Evolutionary conservation across 176 grass and related monocot genomes (phyloP), one percentile per base, ranked within the genome.

Genomic region (Oropetium thomaeum): DNA sequence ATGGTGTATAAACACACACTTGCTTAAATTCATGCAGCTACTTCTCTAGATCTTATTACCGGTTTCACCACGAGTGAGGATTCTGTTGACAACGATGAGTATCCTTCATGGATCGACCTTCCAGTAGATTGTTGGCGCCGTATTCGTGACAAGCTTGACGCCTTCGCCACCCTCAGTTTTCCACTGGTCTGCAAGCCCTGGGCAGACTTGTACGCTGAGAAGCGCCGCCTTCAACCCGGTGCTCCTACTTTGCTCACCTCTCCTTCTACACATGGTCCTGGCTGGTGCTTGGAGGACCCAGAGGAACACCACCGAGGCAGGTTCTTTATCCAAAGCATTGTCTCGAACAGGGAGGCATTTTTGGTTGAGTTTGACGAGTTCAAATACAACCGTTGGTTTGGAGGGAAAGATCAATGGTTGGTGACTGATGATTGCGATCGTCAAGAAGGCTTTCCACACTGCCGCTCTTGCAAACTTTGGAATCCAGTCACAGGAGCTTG

Each of bases 381-480:
- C 1, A 54, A 48, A 25, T 16, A 38, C 27, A 14, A 11, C 3
- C 52, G 5, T 35, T 71, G 69, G 69, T 25, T 54, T 8, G 69
- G 69, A 22, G 69, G 47, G 28, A 71, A 71, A 71, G 69, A 38
- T 37, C 12, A 38, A 38, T 71, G 69, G 69, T 8, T 71, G 25
- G 69, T 71, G 6, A 37, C 2, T 16, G 22, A 2, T 14, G 6
- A 34, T 7, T n/a, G n/a, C n/a, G 12, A 4, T 49, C 20, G 6
- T n/a, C n/a, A n/a, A 52, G 1, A 8, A 1, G 0, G 0, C n/a
- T n/a, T n/a, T n/a, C n/a, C n/a, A n/a, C n/a, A n/a, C n/a, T n/a
- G n/a, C n/a, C n/a, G n/a, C 5, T 15, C 51, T n/a, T 52, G 52
- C 20, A 4, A 71, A 0, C 31, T 71, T 37, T 22, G 53, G 2